These are phyloP conservation scores for Arabidopsis hybrid DNA, from an alignment of 441 rosid genomes.

Conservation along the genomic window DNA sequence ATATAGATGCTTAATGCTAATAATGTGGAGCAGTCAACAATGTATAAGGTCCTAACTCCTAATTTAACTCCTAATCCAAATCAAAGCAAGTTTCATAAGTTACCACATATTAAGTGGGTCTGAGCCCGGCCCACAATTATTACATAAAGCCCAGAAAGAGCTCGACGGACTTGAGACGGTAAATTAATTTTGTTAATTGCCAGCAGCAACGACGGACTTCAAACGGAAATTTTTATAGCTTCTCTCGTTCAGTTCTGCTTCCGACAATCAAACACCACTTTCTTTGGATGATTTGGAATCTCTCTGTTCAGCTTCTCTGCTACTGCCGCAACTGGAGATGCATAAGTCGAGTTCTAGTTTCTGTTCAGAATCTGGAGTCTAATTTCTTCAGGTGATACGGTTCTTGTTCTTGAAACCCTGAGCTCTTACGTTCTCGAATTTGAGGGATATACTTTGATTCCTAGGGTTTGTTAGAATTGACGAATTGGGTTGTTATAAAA, in stretches of 20 bases:
- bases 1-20: too few relatives aligned
- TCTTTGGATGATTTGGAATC: background rate
- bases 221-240: constrained; percentile 26
- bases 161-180: constrained; percentile 33
- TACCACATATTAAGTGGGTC: constrained; percentile 1
- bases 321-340: constrained; percentile 27
- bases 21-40: too few relatives aligned
- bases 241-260: constrained; percentile 38
- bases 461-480: constrained; percentile 26
- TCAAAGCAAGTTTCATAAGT: too few relatives aligned
- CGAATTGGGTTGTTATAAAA: constrained; percentile 11
- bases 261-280: constrained; percentile 27
- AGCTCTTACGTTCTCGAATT: background rate
- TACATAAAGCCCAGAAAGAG: constrained; percentile 11
- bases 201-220: constrained; percentile 29
- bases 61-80: too few relatives aligned
- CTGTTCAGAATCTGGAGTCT: constrained; percentile 19
- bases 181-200: constrained; percentile 24
- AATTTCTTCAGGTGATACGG: constrained; percentile 20
- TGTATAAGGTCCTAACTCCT: too few relatives aligned
- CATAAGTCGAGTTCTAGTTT: constrained; percentile 7
- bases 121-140: constrained; percentile 19
- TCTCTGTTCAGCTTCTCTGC: constrained; percentile 9
- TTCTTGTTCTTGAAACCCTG: constrained; percentile 6
- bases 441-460: constrained; percentile 10